These are phyloP conservation scores for Cyberlindnera subsufficiens DNA, from an alignment of 805 yeast species.

Conservation along the genomic window DNA sequence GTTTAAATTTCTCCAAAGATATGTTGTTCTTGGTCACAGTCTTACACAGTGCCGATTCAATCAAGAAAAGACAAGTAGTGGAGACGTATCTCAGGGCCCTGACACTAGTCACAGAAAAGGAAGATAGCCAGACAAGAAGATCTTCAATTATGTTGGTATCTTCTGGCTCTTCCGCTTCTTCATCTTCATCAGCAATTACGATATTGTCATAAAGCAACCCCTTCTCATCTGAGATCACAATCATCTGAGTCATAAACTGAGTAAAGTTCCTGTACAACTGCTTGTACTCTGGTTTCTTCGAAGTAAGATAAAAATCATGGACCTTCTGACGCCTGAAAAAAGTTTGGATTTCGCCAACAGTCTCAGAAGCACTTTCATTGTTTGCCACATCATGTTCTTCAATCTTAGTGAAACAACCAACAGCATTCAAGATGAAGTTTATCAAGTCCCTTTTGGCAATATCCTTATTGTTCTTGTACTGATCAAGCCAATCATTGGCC, in stretches of 20 bases:
- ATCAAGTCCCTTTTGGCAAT: conserved; percentile 55
- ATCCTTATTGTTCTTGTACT: conserved; percentile 37
- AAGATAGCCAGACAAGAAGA: conserved; percentile 67
- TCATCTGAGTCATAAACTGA: conserved; percentile 48
- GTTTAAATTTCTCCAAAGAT: conserved; percentile 32
- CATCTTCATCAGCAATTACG: conserved; percentile 25
- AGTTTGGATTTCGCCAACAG: conserved; percentile 66
- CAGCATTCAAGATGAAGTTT: conserved; percentile 61
- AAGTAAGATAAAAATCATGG: conserved; percentile 65
- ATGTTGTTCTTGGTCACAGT: conserved; percentile 32
- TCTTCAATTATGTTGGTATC: conserved; percentile 42
- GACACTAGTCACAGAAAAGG: conserved; percentile 62
- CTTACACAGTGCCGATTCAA: conserved; percentile 57
- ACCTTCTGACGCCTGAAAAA: conserved; percentile 51
- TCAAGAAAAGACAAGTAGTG: conserved; percentile 49
- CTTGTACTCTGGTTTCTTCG: conserved; percentile 41
- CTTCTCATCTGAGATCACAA: conserved; percentile 51
- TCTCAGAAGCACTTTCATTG: conserved; percentile 63
- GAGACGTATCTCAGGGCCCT: conserved; percentile 69
- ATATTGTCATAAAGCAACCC: conserved; percentile 46
- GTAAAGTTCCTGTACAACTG: conserved; percentile 48
- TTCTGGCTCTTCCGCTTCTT: conserved; percentile 28
- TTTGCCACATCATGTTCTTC: conserved; percentile 72
- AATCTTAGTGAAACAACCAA: conserved; percentile 65
- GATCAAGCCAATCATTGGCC: conserved; percentile 54